Evolutionary conservation across 1,139 yeast species (phyloP), one percentile per base, ranked within the genome.

Genomic region (Eremothecium gossypii): DNA sequence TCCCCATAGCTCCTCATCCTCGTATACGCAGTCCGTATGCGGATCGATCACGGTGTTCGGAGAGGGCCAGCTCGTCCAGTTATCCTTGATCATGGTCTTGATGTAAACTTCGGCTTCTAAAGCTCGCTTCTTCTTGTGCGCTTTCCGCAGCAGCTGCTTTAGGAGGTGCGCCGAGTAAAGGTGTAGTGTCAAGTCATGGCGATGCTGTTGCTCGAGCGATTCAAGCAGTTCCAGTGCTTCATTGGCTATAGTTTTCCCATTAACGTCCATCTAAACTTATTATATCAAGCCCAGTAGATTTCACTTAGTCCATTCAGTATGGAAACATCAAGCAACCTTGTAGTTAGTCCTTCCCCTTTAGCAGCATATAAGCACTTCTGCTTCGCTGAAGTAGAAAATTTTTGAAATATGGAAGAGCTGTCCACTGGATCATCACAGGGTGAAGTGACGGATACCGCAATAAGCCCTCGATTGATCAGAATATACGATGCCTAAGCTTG

Each of bases 401-500:
- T 17, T 17, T 17, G 23, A 17, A 17, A 17, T 17, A 17, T 17
- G 23, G 23, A 17, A 17, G 23, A 17, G 23, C 6, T 17, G 23
- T 17, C 23, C 23, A 17, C 23, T 17, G 23, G 23, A 17, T 3
- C 23, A 17, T 17, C 23, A 17, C 23, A 17, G 6, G 23, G 23
- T 17, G 23, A 17, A 17, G 23, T 17, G 5, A 17, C 23, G 23
- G 23, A 17, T 17, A 17, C 23, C 23, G 6, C 5, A 17, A 3
- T 17, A 17, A 17, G 23, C 23, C 23, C 5, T 3, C 23, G 5
- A 6, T 17, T 17, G 3, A 17, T 6, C 23, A 17, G 23, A 6
- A 17, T 17, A 17, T 17, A 17, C 10, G 43, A 80, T 79, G 79
- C 95, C 95, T 14, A 73, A 72, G 39, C 66, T 87, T 46, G 96